Conservation (phyloP, 257 asterid species). For the Solanum chaucha region DNA sequence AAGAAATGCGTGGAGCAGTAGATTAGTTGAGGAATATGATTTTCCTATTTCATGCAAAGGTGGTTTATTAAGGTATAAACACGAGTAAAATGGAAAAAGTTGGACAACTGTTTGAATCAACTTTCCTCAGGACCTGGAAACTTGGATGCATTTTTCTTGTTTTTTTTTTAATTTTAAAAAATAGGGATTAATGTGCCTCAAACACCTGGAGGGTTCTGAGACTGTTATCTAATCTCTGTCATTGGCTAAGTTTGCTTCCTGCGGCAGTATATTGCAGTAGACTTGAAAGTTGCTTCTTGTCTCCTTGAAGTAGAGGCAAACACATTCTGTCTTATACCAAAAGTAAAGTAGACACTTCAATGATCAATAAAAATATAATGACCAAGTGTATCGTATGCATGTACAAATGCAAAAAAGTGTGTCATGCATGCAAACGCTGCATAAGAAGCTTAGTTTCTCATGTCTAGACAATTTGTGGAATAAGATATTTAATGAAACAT, state of each 20-base stretch:
- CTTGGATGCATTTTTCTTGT: background rate
- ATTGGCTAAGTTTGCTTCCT: background rate
- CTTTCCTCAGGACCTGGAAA: background rate
- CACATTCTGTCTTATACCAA: background rate
- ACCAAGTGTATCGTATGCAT: background rate
- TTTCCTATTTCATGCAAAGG: background rate
- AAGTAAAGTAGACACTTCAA: background rate
- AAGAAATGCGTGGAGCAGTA: background rate
- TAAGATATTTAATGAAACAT: background rate
- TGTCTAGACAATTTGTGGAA: background rate
- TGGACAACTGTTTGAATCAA: background rate
- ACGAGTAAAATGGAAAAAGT: background rate
- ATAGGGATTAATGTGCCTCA: background rate
- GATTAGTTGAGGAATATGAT: background rate
- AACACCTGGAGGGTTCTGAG: background rate
- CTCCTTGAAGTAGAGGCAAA: background rate
- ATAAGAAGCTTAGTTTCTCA: background rate
- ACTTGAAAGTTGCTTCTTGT: background rate
- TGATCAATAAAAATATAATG: background rate
- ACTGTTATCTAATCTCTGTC: background rate
- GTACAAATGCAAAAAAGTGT: background rate
- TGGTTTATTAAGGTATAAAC: background rate
- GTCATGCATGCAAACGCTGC: background rate
- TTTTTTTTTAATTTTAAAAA: background rate
- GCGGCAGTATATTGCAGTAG: background rate